These are phyloP conservation scores for Tuber melanosporum DNA, from an alignment of 495 filamentous ascomycete genomes.

Conservation along the genomic window DNA sequence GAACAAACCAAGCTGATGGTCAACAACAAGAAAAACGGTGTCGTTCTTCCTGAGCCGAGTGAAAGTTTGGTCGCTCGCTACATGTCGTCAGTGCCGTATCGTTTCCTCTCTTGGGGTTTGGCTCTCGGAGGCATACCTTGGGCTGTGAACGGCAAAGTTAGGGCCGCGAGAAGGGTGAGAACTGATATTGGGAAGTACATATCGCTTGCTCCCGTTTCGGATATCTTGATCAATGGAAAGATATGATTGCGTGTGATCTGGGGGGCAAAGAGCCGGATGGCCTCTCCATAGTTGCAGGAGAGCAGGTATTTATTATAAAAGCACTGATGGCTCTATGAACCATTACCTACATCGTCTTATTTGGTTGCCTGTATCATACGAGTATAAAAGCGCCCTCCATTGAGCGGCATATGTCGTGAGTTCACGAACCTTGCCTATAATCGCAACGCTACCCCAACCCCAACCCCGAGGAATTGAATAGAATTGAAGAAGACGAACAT, in stretches of 20 bases:
- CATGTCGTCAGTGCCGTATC: slow-evolving; percentile 4
- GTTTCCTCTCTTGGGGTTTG: no score
- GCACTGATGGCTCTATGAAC: neutral
- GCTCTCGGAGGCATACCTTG: slow-evolving; percentile 12
- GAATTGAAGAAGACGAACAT: neutral
- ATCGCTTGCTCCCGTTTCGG: neutral
- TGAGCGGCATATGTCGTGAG: neutral
- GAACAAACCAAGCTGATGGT: slow-evolving; percentile 66
- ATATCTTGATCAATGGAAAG: neutral
- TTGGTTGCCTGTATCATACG: neutral
- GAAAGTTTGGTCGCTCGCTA: slow-evolving; percentile 28
- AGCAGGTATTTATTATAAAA: neutral
- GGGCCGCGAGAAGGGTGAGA: slow-evolving; percentile 10
- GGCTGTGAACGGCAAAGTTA: slow-evolving; percentile 17
- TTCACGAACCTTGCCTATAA: neutral
- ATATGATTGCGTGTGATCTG: neutral
- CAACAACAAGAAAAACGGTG: slow-evolving; percentile 60
- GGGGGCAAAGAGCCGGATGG: neutral
- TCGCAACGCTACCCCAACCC: neutral
- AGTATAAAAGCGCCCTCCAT: neutral
- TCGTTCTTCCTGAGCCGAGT: slow-evolving; percentile 54
- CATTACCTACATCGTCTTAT: neutral
- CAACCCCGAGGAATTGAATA: neutral
- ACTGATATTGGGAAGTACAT: slow-evolving; percentile 23
- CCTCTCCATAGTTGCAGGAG: neutral